phyloP scores from a whole-genome alignment of 495 filamentous ascomycete species.

The Aspergillus indologenus region DNA sequence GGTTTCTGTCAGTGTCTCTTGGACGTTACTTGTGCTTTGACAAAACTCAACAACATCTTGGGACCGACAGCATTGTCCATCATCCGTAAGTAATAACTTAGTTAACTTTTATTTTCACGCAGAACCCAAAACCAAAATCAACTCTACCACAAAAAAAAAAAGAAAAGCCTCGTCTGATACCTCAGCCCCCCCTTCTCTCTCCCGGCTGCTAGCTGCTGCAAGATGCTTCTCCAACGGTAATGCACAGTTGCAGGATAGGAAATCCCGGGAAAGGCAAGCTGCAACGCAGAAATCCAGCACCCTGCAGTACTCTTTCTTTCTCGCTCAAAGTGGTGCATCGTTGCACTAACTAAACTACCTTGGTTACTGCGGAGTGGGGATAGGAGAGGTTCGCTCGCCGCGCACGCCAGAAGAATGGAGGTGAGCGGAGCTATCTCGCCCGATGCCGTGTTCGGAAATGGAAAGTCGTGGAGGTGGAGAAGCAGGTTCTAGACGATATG shows the following conservation, averaged over 20 bases:
- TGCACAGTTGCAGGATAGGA: neutral
- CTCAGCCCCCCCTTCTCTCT: neutral
- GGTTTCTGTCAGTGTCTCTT: too few relatives aligned
- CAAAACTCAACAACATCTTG: neutral
- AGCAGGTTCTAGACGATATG: neutral
- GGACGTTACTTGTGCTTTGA: neutral
- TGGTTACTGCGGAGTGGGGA: neutral
- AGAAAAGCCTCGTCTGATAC: neutral
- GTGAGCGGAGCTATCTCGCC: neutral
- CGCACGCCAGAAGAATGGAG: neutral
- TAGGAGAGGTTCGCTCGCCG: too few relatives aligned
- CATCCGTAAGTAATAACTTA: too few relatives aligned
- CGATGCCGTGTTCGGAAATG: neutral
- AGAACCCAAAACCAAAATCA: too few relatives aligned
- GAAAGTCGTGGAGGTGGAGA: neutral
- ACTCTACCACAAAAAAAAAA: too few relatives aligned
- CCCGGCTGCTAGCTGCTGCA: conserved; percentile 2
- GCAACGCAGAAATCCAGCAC: neutral
- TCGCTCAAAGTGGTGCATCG: too few relatives aligned
- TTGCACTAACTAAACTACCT: neutral
- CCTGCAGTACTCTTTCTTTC: neutral
- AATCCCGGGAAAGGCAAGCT: neutral
- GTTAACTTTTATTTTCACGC: too few relatives aligned
- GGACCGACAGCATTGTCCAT: too few relatives aligned
- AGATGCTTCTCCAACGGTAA: conserved; percentile 1